Conservation (phyloP, 1,139 yeast genomes). For the Pneumocystis carinii region DNA sequence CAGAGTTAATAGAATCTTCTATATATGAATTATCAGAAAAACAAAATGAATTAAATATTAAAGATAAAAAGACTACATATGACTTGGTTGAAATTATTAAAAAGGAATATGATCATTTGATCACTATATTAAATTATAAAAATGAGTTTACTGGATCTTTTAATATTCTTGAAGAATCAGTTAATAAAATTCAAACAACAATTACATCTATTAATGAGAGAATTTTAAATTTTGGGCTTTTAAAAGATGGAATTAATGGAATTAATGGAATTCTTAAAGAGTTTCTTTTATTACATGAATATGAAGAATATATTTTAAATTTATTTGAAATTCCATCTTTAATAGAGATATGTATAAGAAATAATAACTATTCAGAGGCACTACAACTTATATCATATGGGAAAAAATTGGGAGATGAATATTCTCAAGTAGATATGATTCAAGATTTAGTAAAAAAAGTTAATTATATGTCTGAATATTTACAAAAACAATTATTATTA, state of each 20-base stretch:
- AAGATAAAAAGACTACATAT: neutral
- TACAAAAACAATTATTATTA: neutral
- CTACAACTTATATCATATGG: neutral
- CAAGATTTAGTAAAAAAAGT: neutral
- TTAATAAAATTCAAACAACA: neutral
- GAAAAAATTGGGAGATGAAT: neutral
- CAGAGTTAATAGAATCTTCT: neutral
- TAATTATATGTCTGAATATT: neutral
- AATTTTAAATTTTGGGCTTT: neutral
- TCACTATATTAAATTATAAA: neutral
- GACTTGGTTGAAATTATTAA: neutral
- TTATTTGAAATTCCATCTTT: neutral
- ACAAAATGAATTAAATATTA: neutral
- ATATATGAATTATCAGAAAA: neutral
- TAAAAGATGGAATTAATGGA: neutral
- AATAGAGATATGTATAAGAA: neutral
- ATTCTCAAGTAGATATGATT: neutral
- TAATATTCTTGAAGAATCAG: neutral
- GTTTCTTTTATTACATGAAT: neutral
- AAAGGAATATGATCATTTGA: neutral
- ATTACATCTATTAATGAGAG: neutral
- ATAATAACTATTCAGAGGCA: neutral
- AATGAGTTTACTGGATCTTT: neutral
- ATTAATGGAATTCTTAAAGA: neutral
- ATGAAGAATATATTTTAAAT: neutral